Base-by-base conservation (phyloP, 2,329 filamentous ascomycete species). In the Monilinia laxa region DNA sequence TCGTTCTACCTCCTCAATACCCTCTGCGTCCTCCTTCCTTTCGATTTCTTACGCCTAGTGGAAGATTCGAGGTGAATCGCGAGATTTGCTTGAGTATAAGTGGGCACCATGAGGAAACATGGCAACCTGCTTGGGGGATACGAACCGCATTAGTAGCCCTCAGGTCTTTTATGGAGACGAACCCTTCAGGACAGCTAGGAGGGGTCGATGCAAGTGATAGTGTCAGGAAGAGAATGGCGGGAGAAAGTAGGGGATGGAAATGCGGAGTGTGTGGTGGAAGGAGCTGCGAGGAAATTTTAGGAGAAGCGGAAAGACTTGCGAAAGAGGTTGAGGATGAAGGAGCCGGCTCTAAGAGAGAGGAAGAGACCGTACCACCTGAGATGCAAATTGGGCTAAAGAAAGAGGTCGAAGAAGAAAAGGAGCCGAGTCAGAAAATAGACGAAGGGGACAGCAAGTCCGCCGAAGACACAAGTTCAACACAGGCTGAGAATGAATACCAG, bases 51-150 rank as follows among this genome's bases (percentile, higher is more conserved):
- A 98, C 95, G 0, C 93, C 95, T 0, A 91, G 88, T 35, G 95
- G 94, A 64, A 87, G 95, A 69, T 99, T 99, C 79, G 95, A 98
- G 79, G 89, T 93, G 65, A 99, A 99, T 77, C 88, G 95, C 71
- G 94, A 98, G 81, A 98, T 99, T 73, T 99, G 95, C 76, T 86
- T 99, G 20, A 92, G 87, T 74, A 99, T 98, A 74, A 91, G 87
- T 63, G 94, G 93, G 2, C 94, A 97, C 79, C 95, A 99, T 79
- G 95, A 98, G 78, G 95, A 98, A 81, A 96, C 92, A 20, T 99
- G 95, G 95, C 94, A 97, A 83, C 95, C 95, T 0, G 95, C 95
- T 0, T 99, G 95, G 95, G 95, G 95, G 0, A 90, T 99, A 12
- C 85, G 95, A 68, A 98, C 95, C 4, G 94, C 95, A 20, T 80